Conservation (phyloP, 169 alveolate species). For the Plasmodium relictum region DNA sequence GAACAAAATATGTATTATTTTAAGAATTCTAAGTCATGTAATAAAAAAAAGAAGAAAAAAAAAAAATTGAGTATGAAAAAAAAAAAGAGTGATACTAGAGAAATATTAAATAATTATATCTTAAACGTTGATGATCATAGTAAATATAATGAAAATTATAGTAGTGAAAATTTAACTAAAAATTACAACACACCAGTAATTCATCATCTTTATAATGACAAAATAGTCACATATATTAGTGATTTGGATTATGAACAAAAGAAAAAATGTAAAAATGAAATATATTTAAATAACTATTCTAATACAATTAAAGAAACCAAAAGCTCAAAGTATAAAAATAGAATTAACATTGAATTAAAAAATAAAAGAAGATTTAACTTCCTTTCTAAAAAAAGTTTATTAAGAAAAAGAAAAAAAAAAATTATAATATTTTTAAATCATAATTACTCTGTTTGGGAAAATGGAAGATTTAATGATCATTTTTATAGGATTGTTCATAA, state of each 20-base stretch:
- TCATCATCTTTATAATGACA: not conserved
- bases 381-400: conserved; percentile 21
- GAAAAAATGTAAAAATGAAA: conserved; percentile 7
- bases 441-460: conserved; percentile 41
- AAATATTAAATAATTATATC: conserved; percentile 42
- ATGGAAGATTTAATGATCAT: conserved; percentile 76
- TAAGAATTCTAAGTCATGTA: conserved; percentile 52
- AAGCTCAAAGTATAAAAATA: conserved; percentile 21
- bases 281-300: conserved; percentile 34
- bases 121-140: conserved; percentile 39
- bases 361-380: conserved; percentile 27
- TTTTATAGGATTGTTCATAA: conserved; percentile 72
- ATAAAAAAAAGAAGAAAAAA: conserved; percentile 7
- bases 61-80: conserved; percentile 29
- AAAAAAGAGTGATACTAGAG: conserved; percentile 34
- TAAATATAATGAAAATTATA: conserved; percentile 25
- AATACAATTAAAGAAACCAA: conserved; percentile 24
- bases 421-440: conserved; percentile 75
- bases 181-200: conserved; percentile 1
- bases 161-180: conserved; percentile 45
- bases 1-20: conserved; percentile 25
- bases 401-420: conserved; percentile 72
- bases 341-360: not conserved
- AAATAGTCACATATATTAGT: conserved; percentile 7
- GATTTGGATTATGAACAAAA: conserved; percentile 22